Percentiles rank a stretch among this genome's conserved stretches.
These are phyloP conservation scores for Exophiala bonariae DNA, from an alignment of 2,329 filamentous ascomycete species.

Conservation along the genomic window DNA sequence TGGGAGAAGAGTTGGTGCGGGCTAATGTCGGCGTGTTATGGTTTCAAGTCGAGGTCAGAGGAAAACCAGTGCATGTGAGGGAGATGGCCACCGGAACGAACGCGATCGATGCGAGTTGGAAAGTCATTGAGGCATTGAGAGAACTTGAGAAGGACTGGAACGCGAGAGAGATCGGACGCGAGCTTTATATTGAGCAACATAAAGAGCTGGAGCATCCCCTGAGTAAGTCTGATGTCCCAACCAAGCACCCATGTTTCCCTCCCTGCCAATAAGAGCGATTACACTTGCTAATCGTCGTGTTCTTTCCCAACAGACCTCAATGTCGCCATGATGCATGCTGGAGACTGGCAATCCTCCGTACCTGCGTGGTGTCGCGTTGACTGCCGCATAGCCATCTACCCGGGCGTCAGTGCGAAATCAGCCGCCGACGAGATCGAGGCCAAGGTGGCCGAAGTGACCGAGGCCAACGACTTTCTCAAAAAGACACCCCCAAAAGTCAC, in stretches of 20 bases:
- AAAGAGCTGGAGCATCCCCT: constrained; percentile 22
- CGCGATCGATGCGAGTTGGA: constrained; percentile 23
- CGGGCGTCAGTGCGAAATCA: constrained; percentile 20
- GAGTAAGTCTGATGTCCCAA: constrained; percentile 21
- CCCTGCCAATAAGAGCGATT: no score
- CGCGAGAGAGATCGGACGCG: constrained; percentile 10
- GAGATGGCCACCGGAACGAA: constrained; percentile 21
- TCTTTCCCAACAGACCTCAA: constrained; percentile 16
- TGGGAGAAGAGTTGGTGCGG: constrained; percentile 21
- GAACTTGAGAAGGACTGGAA: constrained; percentile 25
- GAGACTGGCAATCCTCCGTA: constrained; percentile 22
- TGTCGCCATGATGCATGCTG: constrained; percentile 23
- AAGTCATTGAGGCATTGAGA: constrained; percentile 18
- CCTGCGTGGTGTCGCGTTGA: constrained; percentile 24
- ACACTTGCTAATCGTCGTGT: neutral
- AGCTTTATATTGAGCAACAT: constrained; percentile 8
- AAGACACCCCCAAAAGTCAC: constrained; percentile 30
- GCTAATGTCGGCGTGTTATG: constrained; percentile 24
- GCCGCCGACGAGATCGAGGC: constrained; percentile 25
- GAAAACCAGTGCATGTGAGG: constrained; percentile 19
- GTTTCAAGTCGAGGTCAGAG: constrained; percentile 24
- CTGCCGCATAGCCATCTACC: constrained; percentile 22
- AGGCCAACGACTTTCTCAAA: constrained; percentile 29
- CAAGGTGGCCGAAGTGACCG: constrained; percentile 33
- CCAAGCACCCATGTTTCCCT: no score